Base-by-base conservation (phyloP, 805 yeast species). In the Candida stauntonica region DNA sequence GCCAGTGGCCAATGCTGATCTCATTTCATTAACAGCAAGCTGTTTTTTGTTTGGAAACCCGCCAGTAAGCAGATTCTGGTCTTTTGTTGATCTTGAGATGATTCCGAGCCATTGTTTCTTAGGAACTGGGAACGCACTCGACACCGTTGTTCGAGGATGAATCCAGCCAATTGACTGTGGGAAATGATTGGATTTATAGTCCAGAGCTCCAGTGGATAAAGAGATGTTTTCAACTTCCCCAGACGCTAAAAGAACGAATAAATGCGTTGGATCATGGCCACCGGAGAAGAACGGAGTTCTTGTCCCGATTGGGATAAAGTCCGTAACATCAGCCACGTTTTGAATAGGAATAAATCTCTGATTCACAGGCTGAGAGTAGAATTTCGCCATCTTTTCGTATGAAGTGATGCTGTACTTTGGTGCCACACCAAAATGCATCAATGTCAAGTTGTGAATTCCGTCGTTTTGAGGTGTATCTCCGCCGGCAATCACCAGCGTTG, bases 161-260 rank as follows among this genome's bases (percentile, higher is more conserved):
- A 86, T 64, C 81, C 91, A 80, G 5, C 86, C 73, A 18, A 93
- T 53, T 2, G 88, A 75, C 9, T 94, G 83, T 4, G 99, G 97
- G 34, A 93, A 72, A n/a, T 76, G 54, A 1, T 77, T 60, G 0
- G 86, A 75, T 15, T 68, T 70, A 24, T 72, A 69, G 3, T 75
- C 68, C 15, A 70, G 53, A 7, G 61, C 58, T 1, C 85, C 86
- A 7, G 66, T 59, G 2, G 87, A 81, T 45, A 71, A 80, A 29
- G 73, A 62, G 45, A 83, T 47, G 17, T 83, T 67, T 50, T 79
- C 79, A 26, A 87, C 53, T 15, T 83, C 78, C 3, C 93, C 91
- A 40, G 77, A 68, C 31, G 73, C 76, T 17, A 82, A 60, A 3
- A 80, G 55, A 5, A 83, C 65, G 5, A 88, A 58, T 3, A 87